A percentile compares a stretch with the other conserved stretches of the same genome.
Conservation (phyloP, 768 basidiomycete genomes). For the Suillus alpinus region DNA sequence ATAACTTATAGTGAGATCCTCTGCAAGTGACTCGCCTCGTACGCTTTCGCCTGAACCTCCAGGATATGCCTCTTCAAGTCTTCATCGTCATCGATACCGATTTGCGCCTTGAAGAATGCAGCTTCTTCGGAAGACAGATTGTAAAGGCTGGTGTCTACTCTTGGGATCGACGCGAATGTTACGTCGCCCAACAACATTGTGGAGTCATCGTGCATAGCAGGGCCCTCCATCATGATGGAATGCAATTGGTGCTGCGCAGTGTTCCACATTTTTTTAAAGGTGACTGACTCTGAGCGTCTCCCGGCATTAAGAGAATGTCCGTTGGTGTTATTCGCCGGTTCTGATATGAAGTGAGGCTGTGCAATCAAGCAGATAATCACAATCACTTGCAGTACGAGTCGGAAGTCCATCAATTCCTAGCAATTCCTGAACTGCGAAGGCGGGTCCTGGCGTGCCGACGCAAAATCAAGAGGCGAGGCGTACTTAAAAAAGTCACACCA, state of each 20-base stretch:
- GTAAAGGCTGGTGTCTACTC: not conserved
- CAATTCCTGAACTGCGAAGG: not conserved
- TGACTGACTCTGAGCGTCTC: not conserved
- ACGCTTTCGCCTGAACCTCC: slow-evolving; percentile 25
- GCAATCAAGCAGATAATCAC: not conserved
- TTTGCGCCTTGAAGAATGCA: slow-evolving; percentile 22
- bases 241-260: not conserved
- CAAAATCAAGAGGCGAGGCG: too few relatives aligned
- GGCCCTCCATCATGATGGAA: not conserved
- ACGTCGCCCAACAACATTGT: not conserved
- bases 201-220: not conserved
- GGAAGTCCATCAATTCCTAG: not conserved
- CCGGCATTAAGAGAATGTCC: not conserved
- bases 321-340: too few relatives aligned
- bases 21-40: slow-evolving; percentile 13
- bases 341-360: not conserved
- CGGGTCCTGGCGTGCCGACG: too few relatives aligned
- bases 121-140: slow-evolving; percentile 4
- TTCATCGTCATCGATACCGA: slow-evolving; percentile 25
- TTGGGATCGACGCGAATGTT: not conserved
- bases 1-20: not conserved
- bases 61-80: slow-evolving; percentile 25
- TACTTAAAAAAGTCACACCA: too few relatives aligned
- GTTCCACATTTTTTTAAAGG: too few relatives aligned
- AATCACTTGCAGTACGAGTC: not conserved